Percentiles rank a stretch among this genome's conserved stretches.
Conservation (phyloP, 495 filamentous ascomycete species). For the Apiosordaria backusii region DNA sequence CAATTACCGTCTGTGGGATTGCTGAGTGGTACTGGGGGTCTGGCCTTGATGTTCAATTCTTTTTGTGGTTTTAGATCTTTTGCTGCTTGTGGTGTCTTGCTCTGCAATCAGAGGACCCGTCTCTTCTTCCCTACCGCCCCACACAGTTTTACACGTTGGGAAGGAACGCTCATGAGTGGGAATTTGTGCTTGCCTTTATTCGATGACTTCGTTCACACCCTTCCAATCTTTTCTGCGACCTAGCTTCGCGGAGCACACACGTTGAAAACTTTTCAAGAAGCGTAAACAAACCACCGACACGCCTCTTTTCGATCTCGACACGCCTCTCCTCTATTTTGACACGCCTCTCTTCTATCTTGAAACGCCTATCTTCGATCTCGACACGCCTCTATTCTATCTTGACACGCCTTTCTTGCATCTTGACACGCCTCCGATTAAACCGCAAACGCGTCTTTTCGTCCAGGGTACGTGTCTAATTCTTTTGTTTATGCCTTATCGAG, state of each 20-base stretch:
- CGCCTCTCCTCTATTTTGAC: neutral
- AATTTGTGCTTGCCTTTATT: neutral
- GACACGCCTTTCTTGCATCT: neutral
- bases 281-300: neutral
- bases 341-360: neutral
- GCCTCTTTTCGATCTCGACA: neutral
- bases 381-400: neutral
- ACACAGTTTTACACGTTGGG: too few relatives aligned
- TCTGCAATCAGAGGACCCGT: too few relatives aligned
- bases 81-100: too few relatives aligned
- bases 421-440: neutral
- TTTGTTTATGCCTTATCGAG: neutral
- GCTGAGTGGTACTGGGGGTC: too few relatives aligned
- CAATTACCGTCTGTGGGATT: too few relatives aligned
- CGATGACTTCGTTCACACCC: neutral
- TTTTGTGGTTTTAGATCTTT: neutral
- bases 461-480: neutral
- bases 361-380: neutral
- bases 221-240: neutral
- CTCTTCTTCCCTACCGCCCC: too few relatives aligned
- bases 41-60: too few relatives aligned
- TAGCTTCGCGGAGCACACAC: neutral
- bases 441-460: neutral
- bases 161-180: neutral
- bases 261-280: neutral